These are phyloP conservation scores for Taiozyma sp. DNA, from an alignment of 1,139 yeast genomes.

Conservation along the genomic window DNA sequence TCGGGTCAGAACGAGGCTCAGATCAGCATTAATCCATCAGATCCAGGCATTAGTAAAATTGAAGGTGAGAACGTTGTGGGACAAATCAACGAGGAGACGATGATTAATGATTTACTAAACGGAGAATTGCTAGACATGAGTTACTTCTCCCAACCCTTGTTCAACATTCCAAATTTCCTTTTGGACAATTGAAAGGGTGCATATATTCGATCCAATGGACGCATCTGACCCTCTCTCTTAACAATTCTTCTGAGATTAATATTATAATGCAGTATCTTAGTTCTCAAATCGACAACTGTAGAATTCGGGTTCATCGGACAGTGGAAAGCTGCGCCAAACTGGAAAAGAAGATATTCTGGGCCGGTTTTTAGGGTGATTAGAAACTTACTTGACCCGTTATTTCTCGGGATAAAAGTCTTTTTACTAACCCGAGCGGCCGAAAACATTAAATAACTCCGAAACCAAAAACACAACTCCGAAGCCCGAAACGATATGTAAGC, in stretches of 20 bases:
- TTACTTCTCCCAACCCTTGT: slow-evolving; percentile 7
- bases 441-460: background rate
- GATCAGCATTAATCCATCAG: background rate
- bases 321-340: background rate
- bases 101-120: background rate
- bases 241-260: too few species aligned
- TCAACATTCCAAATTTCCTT: slow-evolving; percentile 6
- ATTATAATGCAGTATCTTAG: too few species aligned
- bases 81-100: background rate
- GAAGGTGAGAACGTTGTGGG: background rate
- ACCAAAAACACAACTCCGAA: background rate
- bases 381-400: too few species aligned
- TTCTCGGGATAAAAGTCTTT: background rate
- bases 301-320: background rate
- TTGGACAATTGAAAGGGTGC: background rate
- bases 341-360: background rate
- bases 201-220: too few species aligned
- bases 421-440: background rate
- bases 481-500: background rate
- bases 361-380: background rate
- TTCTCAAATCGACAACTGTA: too few species aligned
- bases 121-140: slow-evolving; percentile 5
- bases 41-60: background rate
- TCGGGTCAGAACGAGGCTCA: background rate
- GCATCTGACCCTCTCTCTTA: too few species aligned